Evolutionary conservation across 805 yeast species (phyloP).

Genomic region (Myxozyma lipomycoides): DNA sequence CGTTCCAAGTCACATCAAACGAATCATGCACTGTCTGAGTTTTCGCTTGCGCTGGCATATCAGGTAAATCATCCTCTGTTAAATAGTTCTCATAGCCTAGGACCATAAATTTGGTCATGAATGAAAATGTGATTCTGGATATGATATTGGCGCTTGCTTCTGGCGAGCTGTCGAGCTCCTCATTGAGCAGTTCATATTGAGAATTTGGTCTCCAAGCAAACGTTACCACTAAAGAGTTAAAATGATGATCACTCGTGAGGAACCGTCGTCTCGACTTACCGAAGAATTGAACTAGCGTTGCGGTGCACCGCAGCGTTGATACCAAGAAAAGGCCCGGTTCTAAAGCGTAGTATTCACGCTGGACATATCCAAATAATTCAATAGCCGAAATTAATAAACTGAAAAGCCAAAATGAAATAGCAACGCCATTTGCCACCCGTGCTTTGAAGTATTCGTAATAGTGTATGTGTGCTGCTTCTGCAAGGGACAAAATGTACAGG

Average conservation of each 20-base stretch:
- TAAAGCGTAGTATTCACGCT: constrained; percentile 8
- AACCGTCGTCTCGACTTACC: constrained; percentile 2
- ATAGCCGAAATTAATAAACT: constrained; percentile 33
- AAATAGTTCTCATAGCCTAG: constrained; percentile 64
- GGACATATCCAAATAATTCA: constrained; percentile 19
- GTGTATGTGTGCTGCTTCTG: constrained; percentile 47
- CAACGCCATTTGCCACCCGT: constrained; percentile 58
- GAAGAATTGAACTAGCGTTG: constrained; percentile 3
- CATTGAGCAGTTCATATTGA: constrained; percentile 36
- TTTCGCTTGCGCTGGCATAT: constrained; percentile 62
- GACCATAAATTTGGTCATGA: constrained; percentile 84
- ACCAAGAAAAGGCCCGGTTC: constrained; percentile 2
- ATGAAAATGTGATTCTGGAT: constrained; percentile 71
- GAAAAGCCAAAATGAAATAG: constrained; percentile 73
- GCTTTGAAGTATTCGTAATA: constrained; percentile 67
- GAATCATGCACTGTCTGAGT: constrained; percentile 43
- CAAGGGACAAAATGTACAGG: constrained; percentile 42
- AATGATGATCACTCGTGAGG: not conserved
- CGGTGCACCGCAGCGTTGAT: constrained; percentile 3
- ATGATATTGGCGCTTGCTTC: constrained; percentile 56
- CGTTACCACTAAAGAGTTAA: constrained; percentile 1
- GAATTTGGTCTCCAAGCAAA: constrained; percentile 38
- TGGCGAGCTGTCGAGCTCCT: constrained; percentile 40
- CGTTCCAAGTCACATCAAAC: constrained; percentile 61
- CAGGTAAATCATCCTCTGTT: constrained; percentile 62